Evolutionary conservation across 257 asterid species (phyloP).

Genomic region (Parsonsia alboflavescens): DNA sequence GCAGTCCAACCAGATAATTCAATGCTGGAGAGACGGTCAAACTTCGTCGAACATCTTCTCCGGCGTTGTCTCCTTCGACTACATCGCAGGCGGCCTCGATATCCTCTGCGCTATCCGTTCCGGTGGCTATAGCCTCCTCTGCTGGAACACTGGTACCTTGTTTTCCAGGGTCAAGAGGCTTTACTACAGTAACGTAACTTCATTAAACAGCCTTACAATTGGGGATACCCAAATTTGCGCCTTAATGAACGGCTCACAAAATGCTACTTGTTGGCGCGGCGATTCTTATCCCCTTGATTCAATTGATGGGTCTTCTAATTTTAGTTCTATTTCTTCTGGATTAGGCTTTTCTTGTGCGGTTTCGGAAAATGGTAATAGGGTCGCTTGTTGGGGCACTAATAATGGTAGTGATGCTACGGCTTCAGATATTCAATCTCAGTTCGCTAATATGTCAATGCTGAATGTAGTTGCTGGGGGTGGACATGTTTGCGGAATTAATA

Average conservation of each 20-base stretch:
- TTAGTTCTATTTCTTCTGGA: slow-evolving; percentile 57
- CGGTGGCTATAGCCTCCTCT: slow-evolving; percentile 59
- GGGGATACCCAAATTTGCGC: slow-evolving; percentile 71
- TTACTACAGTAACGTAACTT: slow-evolving; percentile 34
- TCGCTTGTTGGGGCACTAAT: slow-evolving; percentile 61
- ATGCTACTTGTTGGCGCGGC: slow-evolving; percentile 65
- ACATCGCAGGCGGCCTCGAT: slow-evolving; percentile 64
- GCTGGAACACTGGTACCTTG: slow-evolving; percentile 48
- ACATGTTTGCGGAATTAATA: slow-evolving; percentile 62
- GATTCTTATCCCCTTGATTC: slow-evolving; percentile 12
- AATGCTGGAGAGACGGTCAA: slow-evolving; percentile 56
- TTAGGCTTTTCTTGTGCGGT: slow-evolving; percentile 65
- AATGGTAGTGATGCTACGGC: slow-evolving; percentile 7
- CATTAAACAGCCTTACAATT: slow-evolving; percentile 39
- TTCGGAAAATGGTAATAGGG: slow-evolving; percentile 23
- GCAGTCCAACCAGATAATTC: slow-evolving; percentile 50
- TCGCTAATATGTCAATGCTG: slow-evolving; percentile 39
- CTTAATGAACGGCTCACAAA: slow-evolving; percentile 26
- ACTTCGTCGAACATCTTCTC: slow-evolving; percentile 24
- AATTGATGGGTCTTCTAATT: slow-evolving; percentile 19
- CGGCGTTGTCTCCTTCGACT: slow-evolving; percentile 52
- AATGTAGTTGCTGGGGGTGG: slow-evolving; percentile 55
- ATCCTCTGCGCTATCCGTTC: slow-evolving; percentile 61
- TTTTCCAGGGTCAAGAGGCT: slow-evolving; percentile 55
- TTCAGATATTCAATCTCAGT: slow-evolving; percentile 35